Base-by-base conservation (phyloP, 805 yeast species). In the Pichia cephalocereana region DNA sequence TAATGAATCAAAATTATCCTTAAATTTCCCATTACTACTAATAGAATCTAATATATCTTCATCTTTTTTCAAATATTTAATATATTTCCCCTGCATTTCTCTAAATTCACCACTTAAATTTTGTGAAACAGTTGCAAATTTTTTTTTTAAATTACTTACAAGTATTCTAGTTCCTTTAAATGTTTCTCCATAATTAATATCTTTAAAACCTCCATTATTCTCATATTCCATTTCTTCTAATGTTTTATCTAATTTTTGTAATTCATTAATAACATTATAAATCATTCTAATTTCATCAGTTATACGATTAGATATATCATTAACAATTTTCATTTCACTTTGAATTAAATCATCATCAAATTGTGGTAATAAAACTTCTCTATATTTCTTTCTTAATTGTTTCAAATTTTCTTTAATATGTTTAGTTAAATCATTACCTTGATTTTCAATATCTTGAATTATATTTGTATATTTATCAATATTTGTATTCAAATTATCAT, bases 61-160 rank as follows among this genome's bases (percentile, higher is more conserved):
- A 60, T 86, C 96, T 53, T 86, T 86, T 55, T 85, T 80, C 49
- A 91, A 70, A 55, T 84, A 86, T 61, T 86, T 84, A 60, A 93
- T 81, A 59, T 93, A 93, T 54, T 84, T 82, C 59, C 91, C 87
- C 63, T 93, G 99, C 57, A 93, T 69, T 60, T 86, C 85, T 46
- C 98, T 70, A 66, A 90, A 93, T 45, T 74, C 76, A 18, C 90
- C 77, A 39, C 95, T 83, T 41, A 78, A 69, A 40, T 79, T 81
- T 63, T 93, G 99, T 23, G 93, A 82, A 62, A 83, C 81, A 41
- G 83, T 71, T 3, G 99, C 99, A 63, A 90, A 80, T 43, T 80
- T 81, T 57, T 86, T 86, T 64, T 86, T 84, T 68, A 87, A 77
- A 65, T 91, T 93, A 44, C 80, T 82, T 48, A 88, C 70, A 71